phyloP scores from a whole-genome alignment of 345 rosid species.

The Eucalyptus erythrocorys region DNA sequence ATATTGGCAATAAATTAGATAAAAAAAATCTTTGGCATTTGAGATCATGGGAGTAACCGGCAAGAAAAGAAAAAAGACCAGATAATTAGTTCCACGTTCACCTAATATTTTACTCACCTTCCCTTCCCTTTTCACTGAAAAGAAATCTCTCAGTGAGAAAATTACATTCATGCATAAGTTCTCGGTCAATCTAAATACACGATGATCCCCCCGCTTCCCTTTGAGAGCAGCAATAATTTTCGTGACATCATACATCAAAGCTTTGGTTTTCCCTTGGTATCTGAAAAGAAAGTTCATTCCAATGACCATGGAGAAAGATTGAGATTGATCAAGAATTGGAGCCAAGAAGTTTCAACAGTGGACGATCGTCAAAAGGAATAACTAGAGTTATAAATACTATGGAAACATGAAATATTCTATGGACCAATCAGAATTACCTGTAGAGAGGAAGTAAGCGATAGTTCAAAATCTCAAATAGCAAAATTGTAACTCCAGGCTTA shows the following conservation, averaged over 20 bases:
- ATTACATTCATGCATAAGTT: slow-evolving; percentile 91
- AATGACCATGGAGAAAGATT: background rate
- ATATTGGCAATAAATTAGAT: background rate
- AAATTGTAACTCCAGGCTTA: slow-evolving; percentile 88
- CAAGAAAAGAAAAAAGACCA: background rate
- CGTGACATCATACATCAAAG: slow-evolving; percentile 89
- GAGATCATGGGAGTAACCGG: background rate
- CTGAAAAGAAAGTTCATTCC: slow-evolving; percentile 19
- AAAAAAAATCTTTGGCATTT: background rate
- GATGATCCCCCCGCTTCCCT: slow-evolving; percentile 97
- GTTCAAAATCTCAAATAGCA: slow-evolving; percentile 88
- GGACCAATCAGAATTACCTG: slow-evolving; percentile 36
- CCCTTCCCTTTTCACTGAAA: slow-evolving; percentile 86
- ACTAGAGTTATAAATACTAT: background rate
- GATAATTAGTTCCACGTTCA: background rate
- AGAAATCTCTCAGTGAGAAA: slow-evolving; percentile 84
- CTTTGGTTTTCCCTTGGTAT: slow-evolving; percentile 89
- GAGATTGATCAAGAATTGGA: background rate
- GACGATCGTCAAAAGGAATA: background rate
- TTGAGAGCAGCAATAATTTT: slow-evolving; percentile 88
- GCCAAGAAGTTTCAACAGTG: background rate
- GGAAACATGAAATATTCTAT: background rate
- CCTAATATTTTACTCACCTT: slow-evolving; percentile 35
- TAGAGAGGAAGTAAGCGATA: slow-evolving; percentile 94
- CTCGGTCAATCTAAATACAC: slow-evolving; percentile 85